These are phyloP conservation scores for Cucurbita moschata DNA, from an alignment of 306 rosid species.

Conservation along the genomic window DNA sequence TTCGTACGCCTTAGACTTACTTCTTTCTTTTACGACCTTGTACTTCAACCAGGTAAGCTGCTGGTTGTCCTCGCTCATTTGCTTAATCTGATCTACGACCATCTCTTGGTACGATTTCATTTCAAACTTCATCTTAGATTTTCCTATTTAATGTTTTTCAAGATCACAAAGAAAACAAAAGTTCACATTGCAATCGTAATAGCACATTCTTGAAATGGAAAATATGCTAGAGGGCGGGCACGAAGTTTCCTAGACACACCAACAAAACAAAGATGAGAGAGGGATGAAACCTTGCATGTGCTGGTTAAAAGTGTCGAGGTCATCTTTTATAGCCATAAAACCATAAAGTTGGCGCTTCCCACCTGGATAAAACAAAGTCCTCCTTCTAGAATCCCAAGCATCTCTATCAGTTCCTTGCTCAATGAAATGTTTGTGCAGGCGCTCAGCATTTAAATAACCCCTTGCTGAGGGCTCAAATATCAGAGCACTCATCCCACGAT, in stretches of 20 bases:
- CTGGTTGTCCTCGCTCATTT: slow-evolving; percentile 66
- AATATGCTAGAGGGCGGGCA: not conserved
- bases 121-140: slow-evolving; percentile 55
- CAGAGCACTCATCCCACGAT: slow-evolving; percentile 72
- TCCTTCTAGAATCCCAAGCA: slow-evolving; percentile 38
- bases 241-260: not conserved
- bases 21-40: slow-evolving; percentile 26
- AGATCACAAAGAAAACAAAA: not conserved
- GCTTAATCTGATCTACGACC: slow-evolving; percentile 52
- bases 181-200: not conserved
- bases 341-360: slow-evolving; percentile 74
- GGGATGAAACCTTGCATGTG: slow-evolving; percentile 53
- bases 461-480: slow-evolving; percentile 71
- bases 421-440: slow-evolving; percentile 52
- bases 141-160: slow-evolving; percentile 25
- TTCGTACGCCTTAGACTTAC: slow-evolving; percentile 24
- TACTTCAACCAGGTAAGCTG: slow-evolving; percentile 34
- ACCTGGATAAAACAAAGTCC: slow-evolving; percentile 26
- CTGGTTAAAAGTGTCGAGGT: slow-evolving; percentile 46
- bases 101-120: slow-evolving; percentile 59
- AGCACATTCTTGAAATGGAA: not conserved
- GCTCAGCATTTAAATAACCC: slow-evolving; percentile 78
- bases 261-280: not conserved
- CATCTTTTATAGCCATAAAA: slow-evolving; percentile 59
- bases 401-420: slow-evolving; percentile 56